These are phyloP conservation scores for Hemisphaericaspora xylanilytica DNA, from an alignment of 1,139 yeast species.

Conservation along the genomic window DNA sequence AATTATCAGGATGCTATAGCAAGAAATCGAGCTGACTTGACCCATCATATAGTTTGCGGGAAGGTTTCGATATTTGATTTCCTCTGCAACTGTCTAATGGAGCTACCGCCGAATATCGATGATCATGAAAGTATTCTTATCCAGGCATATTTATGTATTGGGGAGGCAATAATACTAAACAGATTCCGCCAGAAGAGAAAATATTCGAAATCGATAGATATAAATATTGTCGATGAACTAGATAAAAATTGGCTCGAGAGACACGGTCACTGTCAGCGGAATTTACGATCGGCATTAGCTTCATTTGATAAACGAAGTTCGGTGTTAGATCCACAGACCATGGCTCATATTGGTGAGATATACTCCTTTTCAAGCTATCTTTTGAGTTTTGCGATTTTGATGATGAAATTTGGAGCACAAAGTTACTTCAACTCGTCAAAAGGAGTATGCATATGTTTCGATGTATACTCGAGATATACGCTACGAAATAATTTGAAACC, in stretches of 20 bases:
- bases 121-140: constrained; percentile 5
- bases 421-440: constrained; percentile 19
- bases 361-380: constrained; percentile 19
- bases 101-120: constrained; percentile 1
- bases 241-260: constrained; percentile 18
- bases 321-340: constrained; percentile 4
- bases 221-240: constrained; percentile 8
- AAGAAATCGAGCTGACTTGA: constrained; percentile 12
- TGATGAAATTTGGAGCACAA: constrained; percentile 23
- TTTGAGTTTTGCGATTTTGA: constrained; percentile 18
- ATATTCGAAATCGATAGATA: background rate
- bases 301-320: constrained; percentile 8
- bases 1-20: constrained; percentile 3
- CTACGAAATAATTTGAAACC: constrained; percentile 6
- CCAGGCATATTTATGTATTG: constrained; percentile 18
- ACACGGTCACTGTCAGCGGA: constrained; percentile 17
- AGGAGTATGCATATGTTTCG: constrained; percentile 13
- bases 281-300: constrained; percentile 8
- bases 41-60: constrained; percentile 14
- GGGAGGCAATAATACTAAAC: constrained; percentile 19
- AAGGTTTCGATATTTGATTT: constrained; percentile 14
- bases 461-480: constrained; percentile 13
- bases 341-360: constrained; percentile 16
- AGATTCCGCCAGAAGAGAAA: constrained; percentile 12
- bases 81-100: constrained; percentile 12